Conservation (phyloP, 2,329 filamentous ascomycete genomes). For the Aspergillus tamarii region DNA sequence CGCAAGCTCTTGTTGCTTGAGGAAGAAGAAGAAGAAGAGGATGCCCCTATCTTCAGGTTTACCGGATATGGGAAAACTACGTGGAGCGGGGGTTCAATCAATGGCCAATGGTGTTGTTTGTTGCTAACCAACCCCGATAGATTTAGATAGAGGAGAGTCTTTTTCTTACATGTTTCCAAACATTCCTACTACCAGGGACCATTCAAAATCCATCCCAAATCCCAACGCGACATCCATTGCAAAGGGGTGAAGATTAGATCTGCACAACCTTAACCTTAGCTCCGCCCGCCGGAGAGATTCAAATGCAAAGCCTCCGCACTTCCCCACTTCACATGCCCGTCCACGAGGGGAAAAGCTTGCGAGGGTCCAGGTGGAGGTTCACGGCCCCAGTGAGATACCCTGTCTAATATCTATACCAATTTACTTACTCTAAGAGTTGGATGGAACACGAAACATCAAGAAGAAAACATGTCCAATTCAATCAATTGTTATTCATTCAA, state of each 20-base stretch:
- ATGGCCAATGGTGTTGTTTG: too few species aligned
- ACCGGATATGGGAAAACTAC: neutral
- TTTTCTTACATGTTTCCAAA: too few species aligned
- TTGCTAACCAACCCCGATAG: too few species aligned
- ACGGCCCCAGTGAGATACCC: too few species aligned
- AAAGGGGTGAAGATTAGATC: neutral
- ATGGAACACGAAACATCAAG: neutral
- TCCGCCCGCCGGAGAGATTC: neutral
- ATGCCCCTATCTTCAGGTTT: neutral
- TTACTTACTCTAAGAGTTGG: neutral
- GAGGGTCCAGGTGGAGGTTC: neutral
- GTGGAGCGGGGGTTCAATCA: neutral
- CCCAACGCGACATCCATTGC: slow-evolving; percentile 7
- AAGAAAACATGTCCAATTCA: neutral
- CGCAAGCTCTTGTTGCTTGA: slow-evolving; percentile 1
- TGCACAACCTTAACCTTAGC: neutral
- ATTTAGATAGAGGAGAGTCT: too few species aligned
- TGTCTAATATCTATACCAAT: neutral
- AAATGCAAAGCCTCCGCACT: slow-evolving; percentile 11
- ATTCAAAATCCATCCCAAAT: neutral
- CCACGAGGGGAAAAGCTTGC: neutral
- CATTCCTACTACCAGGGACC: neutral
- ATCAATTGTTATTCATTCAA: neutral
- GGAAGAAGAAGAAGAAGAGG: too few species aligned
- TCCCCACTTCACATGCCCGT: slow-evolving; percentile 7